Conservation (phyloP, 140 eudicot species). For the Bidens hawaiensis region DNA sequence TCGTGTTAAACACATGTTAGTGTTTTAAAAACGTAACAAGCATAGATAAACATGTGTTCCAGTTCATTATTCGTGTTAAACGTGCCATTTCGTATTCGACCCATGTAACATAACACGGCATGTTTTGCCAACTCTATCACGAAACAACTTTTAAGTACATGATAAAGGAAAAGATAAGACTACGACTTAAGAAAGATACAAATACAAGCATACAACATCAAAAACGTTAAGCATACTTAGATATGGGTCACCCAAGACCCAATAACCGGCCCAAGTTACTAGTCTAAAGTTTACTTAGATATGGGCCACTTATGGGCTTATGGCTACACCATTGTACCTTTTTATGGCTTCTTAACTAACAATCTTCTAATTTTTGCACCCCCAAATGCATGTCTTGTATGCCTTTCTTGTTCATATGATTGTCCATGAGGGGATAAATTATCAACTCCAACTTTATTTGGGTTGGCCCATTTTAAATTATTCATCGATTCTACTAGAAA, state of each 20-base stretch:
- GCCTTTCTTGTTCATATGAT: not conserved
- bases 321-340: conserved; percentile 2
- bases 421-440: not conserved
- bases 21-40: too few species aligned
- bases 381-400: not conserved
- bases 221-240: not conserved
- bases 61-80: too few species aligned
- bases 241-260: not conserved
- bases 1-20: too few species aligned
- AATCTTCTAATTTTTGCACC: not conserved
- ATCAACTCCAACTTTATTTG: too few species aligned
- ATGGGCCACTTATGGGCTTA: conserved; percentile 7
- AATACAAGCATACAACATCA: not conserved
- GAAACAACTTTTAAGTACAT: too few species aligned
- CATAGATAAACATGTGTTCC: too few species aligned
- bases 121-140: too few species aligned
- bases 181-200: not conserved
- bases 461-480: too few species aligned
- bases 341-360: conserved; percentile 24
- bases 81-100: too few species aligned
- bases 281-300: too few species aligned
- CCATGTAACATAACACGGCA: too few species aligned
- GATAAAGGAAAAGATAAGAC: too few species aligned
- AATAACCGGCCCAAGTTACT: not conserved
- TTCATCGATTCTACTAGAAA: conserved; percentile 3